Percentiles rank a stretch among this genome's conserved stretches.
These are phyloP conservation scores for Apiospora marii DNA, from an alignment of 2,329 filamentous ascomycete genomes.

Conservation along the genomic window DNA sequence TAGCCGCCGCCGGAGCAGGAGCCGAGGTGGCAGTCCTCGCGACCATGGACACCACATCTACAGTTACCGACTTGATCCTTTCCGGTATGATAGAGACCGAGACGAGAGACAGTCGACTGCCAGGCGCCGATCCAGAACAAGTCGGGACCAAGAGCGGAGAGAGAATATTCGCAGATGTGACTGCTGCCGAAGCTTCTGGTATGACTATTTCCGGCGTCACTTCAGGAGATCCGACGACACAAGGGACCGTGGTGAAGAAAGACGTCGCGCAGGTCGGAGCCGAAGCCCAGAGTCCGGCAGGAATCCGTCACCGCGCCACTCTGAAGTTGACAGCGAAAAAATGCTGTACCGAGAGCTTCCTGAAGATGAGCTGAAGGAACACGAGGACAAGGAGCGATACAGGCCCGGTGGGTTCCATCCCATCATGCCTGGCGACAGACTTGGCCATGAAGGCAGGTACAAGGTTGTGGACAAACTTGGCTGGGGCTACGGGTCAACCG, in stretches of 20 bases:
- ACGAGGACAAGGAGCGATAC: not conserved
- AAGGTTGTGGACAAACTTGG: not conserved
- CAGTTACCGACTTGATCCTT: not conserved
- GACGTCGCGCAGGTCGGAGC: not conserved
- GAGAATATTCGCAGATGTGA: not conserved
- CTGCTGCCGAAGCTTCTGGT: not conserved
- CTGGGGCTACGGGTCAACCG: not conserved
- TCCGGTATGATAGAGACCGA: not conserved
- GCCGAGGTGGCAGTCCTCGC: not conserved
- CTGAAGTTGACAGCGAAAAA: no score
- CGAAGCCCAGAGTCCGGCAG: not conserved
- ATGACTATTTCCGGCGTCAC: not conserved
- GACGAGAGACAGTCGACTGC: not conserved
- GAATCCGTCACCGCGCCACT: no score
- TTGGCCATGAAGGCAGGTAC: not conserved
- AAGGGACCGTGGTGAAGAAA: not conserved
- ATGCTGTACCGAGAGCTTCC: not conserved
- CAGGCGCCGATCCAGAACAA: not conserved
- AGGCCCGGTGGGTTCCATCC: constrained; percentile 4
- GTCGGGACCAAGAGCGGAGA: not conserved
- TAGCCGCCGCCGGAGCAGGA: not conserved
- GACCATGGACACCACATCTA: not conserved
- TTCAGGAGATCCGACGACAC: not conserved
- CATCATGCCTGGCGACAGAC: not conserved
- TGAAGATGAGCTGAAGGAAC: not conserved